Base-by-base conservation (phyloP, 805 yeast genomes). In the Wickerhamomyces silvicola region DNA sequence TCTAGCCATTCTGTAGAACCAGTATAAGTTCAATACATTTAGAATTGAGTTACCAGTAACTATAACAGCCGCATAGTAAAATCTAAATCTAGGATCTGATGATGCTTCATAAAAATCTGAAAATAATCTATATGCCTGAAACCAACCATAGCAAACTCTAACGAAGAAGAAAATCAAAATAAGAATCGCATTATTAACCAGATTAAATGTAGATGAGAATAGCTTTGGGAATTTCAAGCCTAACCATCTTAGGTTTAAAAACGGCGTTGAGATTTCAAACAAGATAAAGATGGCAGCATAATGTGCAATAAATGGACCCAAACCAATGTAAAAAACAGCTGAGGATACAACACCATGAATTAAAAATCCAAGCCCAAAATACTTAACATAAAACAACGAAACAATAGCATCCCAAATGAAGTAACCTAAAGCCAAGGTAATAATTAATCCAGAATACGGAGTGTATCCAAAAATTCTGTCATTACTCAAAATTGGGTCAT, bases 211-310 rank as follows among this genome's bases (percentile, higher is more conserved):
- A 7, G 64, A 67, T 28, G 76, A 68, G 45, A 83, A 60, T n/a
- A 71, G 53, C 0, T 68, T 68, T 3, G 94, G 90, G 18, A 84
- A 65, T 40, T 78, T 75, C 13, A 81, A 62, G 13, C 83, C 79
- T 56, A 79, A 82, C 94, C 94, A 86, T 59, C 87, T 78, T 42
- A 81, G 50, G 57, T 86, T 87, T 37, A 86, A 82, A 57, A 86
- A 86, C 5, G 95, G 95, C 3, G 95, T 82, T 24, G 90, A 79
- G 31, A 79, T 64, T 59, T 86, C 95, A 58, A 81, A 86, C 36
- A 81, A 48, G 47, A 86, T 68, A 53, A 86, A 86, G 3, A 75
- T 69, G 3, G 92, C 86, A 17, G 80, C 70, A 63, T 75, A 75
- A 39, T 85, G 82, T 54, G 74, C 66, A 48, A 82, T 71, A 58